Evolutionary conservation across 164 flowering plant genomes (phyloP).

Genomic region (Euptelea pleiosperma): DNA sequence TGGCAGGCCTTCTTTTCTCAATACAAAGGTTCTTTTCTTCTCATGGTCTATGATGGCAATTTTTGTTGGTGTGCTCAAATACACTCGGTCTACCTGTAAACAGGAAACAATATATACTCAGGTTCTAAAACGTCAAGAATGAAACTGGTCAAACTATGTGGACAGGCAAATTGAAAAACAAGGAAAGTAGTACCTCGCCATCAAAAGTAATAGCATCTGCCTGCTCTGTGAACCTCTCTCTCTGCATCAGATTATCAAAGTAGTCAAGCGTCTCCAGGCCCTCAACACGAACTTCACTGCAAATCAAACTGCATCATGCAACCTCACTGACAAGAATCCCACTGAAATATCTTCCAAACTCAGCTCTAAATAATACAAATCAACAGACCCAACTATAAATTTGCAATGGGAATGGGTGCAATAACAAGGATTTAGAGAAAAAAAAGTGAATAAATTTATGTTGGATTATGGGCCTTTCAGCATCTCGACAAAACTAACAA

Average conservation of each 20-base stretch:
- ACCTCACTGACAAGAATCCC: slow-evolving; percentile 17
- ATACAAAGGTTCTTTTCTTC: slow-evolving; percentile 75
- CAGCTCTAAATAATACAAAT: too few species aligned
- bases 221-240: slow-evolving; percentile 77
- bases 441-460: neutral
- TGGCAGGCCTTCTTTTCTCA: slow-evolving; percentile 71
- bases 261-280: slow-evolving; percentile 95
- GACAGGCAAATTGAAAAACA: too few species aligned
- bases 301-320: slow-evolving; percentile 35
- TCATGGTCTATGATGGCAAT: slow-evolving; percentile 88
- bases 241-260: slow-evolving; percentile 59
- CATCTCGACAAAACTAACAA: neutral
- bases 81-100: slow-evolving; percentile 62
- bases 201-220: slow-evolving; percentile 94
- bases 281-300: slow-evolving; percentile 93
- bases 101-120: neutral
- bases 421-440: too few species aligned
- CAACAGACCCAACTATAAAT: neutral
- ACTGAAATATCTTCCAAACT: slow-evolving; percentile 17
- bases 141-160: too few species aligned
- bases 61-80: slow-evolving; percentile 71
- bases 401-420: neutral
- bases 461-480: neutral
- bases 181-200: too few species aligned
- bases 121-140: too few species aligned